Evolutionary conservation across 2,329 filamentous ascomycete species (phyloP), one percentile per base, ranked within the genome.

Genomic region (Calonectria hawksworthii): DNA sequence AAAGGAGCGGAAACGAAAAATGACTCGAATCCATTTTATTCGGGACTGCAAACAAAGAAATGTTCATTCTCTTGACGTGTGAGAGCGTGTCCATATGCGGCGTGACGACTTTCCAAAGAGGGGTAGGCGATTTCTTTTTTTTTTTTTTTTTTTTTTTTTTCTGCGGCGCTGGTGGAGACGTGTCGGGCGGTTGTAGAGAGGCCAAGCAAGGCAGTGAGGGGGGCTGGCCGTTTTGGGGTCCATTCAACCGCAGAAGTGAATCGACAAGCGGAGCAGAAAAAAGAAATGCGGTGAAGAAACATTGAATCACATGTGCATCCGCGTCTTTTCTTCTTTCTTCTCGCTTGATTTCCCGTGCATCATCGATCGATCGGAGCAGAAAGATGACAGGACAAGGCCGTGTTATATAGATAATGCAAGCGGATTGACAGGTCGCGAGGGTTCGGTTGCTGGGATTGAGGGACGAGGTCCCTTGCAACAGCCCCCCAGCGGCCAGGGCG

Each of bases 111-210:
- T 65, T 28, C 61, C 41, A 50, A 65, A 61, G 68, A 64, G 68
- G 68, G 68, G 54, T 51, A 56, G 54, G 16, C 50, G 23, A 28
- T 59, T 34, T 52, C 21, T 30, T 68, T 41, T n/a, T 56, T 68
- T 66, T 67, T 68, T 66, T 67, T 68, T 54, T 47, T 44, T 34
- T 13, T 68, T 69, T 68, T 68, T 69, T 59, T 59, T 47, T 38
- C 36, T 68, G 34, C 51, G 38, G 67, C 67, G 41, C 14, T 30
- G 30, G 68, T 71, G 68, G 68, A 65, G 68, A 71, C 68, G 68
- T 71, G 68, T 71, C 50, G 50, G 54, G 41, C 38, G 38, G 61
- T 65, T 50, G 38, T 34, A 65, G 18, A 34, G 13, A 34, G 52
- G 51, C 16, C 51, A 54, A 30, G 52, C 32, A 59, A 34, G 34